Percentiles rank a stretch among this genome's conserved stretches.
These are phyloP conservation scores for Cercophora sp. DNA, from an alignment of 495 filamentous ascomycete species.

Conservation along the genomic window DNA sequence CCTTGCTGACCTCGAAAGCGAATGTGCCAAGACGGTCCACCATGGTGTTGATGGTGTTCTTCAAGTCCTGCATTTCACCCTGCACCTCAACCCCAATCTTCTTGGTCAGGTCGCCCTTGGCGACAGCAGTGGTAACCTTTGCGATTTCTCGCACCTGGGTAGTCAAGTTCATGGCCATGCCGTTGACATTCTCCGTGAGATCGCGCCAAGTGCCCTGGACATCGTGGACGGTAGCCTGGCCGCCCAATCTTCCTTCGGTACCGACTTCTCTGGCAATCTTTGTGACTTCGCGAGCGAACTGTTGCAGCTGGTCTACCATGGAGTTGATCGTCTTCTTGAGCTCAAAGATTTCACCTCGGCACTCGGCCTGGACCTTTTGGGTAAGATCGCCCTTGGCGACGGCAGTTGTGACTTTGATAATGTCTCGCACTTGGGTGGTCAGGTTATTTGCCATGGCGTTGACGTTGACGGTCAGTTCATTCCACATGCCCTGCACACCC, in stretches of 20 bases:
- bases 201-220: constrained; percentile 98
- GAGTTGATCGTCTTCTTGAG: constrained; percentile 97
- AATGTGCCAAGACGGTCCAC: constrained; percentile 96
- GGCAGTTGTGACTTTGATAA: constrained; percentile 96
- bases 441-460: constrained; percentile 98
- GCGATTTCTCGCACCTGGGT: constrained; percentile 98
- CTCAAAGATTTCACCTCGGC: constrained; percentile 92
- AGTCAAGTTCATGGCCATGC: constrained; percentile 98
- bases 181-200: constrained; percentile 95
- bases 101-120: constrained; percentile 87
- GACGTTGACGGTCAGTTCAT: constrained; percentile 95
- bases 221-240: constrained; percentile 94
- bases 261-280: constrained; percentile 97
- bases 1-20: constrained; percentile 97
- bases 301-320: constrained; percentile 97
- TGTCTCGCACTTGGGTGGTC: constrained; percentile 96
- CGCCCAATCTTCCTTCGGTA: constrained; percentile 91
- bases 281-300: constrained; percentile 96
- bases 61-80: constrained; percentile 91
- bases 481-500: constrained; percentile 82
- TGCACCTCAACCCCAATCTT: constrained; percentile 96
- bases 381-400: constrained; percentile 95
- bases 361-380: constrained; percentile 94
- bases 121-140: constrained; percentile 95
- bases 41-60: constrained; percentile 99